phyloP scores from a whole-genome alignment of 768 basidiomycete genomes.

The Roridomyces roridus region DNA sequence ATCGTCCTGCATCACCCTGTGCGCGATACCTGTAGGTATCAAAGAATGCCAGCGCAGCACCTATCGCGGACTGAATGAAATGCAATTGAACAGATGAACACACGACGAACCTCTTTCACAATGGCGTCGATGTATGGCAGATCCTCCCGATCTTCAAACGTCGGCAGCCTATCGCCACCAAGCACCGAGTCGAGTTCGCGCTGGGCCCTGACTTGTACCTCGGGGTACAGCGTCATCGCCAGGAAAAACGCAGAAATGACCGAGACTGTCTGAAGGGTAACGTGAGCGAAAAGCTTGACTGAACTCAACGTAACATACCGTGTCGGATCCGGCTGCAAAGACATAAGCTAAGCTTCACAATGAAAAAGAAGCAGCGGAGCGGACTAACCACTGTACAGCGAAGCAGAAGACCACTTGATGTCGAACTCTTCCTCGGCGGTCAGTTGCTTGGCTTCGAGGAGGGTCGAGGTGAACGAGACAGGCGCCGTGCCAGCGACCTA shows the following conservation, averaged over 20 bases:
- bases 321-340: conserved; percentile 59
- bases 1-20: conserved; percentile 65
- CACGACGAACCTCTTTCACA: conserved; percentile 52
- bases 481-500: conserved; percentile 66
- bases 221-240: conserved; percentile 63
- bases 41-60: conserved; percentile 54
- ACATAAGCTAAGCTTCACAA: conserved; percentile 3
- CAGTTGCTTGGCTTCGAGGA: conserved; percentile 58
- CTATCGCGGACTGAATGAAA: conserved; percentile 22
- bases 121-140: conserved; percentile 70
- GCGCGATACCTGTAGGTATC: conserved; percentile 58
- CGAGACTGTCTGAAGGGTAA: conserved; percentile 59
- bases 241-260: conserved; percentile 66
- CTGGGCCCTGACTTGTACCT: conserved; percentile 63
- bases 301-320: conserved; percentile 40
- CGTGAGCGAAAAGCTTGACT: conserved; percentile 13
- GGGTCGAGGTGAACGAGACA: conserved; percentile 62
- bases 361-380: not conserved
- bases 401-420: conserved; percentile 71
- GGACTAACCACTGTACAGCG: conserved; percentile 56
- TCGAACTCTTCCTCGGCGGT: conserved; percentile 63
- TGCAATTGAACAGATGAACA: not conserved
- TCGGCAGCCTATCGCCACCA: conserved; percentile 65
- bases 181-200: conserved; percentile 65
- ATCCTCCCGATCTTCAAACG: conserved; percentile 59